phyloP scores from a whole-genome alignment of 495 filamentous ascomycete species.

The Polyplosphaeria fusca region DNA sequence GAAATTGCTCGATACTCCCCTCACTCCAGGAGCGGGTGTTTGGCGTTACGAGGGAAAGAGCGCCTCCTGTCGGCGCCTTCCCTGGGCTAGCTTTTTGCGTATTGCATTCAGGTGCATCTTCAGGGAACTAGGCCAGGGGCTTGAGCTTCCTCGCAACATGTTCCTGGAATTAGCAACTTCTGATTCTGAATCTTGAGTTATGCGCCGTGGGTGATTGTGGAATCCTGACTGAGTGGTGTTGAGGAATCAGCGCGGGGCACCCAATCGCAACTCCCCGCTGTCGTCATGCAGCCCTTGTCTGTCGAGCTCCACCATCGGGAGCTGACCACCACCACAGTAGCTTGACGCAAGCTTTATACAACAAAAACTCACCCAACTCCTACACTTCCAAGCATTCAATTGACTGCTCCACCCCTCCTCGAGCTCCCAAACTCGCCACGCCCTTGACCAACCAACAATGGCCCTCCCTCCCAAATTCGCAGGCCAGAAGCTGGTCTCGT shows the following conservation, averaged over 20 bases:
- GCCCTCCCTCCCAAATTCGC: conserved; percentile 74
- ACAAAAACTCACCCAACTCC: neutral
- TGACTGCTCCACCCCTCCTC: neutral
- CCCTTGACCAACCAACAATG: conserved; percentile 47
- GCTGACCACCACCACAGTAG: neutral
- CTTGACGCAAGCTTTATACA: neutral
- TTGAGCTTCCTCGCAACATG: too few relatives aligned
- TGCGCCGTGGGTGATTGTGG: neutral
- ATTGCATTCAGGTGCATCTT: too few relatives aligned
- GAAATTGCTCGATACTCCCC: too few relatives aligned
- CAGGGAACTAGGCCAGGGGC: too few relatives aligned
- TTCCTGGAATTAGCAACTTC: too few relatives aligned
- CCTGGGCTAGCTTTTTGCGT: too few relatives aligned
- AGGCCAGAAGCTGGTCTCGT: conserved; percentile 59
- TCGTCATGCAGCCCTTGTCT: conserved; percentile 13
- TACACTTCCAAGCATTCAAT: neutral
- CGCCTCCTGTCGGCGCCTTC: too few relatives aligned
- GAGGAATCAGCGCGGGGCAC: neutral
- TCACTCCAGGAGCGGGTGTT: too few relatives aligned
- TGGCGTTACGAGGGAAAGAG: too few relatives aligned
- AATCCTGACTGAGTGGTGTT: neutral
- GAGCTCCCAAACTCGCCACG: neutral
- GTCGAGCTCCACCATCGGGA: neutral
- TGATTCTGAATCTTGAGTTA: too few relatives aligned
- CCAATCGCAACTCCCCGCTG: conserved; percentile 5